Base-by-base conservation (phyloP, 2,329 filamentous ascomycete species). In the Pseudogymnoascus sp. region DNA sequence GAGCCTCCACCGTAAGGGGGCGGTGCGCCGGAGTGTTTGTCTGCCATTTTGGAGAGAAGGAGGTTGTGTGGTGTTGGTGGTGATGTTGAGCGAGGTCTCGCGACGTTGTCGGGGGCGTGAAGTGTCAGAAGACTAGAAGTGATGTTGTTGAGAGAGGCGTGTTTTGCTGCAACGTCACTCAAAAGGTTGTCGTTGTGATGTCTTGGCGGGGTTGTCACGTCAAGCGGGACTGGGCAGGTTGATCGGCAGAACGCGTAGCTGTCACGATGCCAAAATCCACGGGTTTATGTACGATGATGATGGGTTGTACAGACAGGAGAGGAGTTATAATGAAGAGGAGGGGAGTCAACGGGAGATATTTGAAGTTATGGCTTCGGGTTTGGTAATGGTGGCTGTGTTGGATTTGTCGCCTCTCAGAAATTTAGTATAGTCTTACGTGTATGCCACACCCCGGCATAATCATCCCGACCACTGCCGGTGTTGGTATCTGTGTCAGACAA, bases 1-100 rank as follows among this genome's bases (percentile, higher is more conserved):
- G 66, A 66, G 54, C 60, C 60, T 37, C 54, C 54, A 61, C 67
- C 66, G 63, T 66, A 64, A 47, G 67, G 66, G 44, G 64, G 59
- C 40, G 60, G 47, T 9, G 61, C 29, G 7, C 60, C 63, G 2
- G 65, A 62, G 44, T 60, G 37, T 29, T 64, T 58, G 54, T 58
- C 54, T 24, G 54, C 33, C 54, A 58, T 58, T 58, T 36, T 58
- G 31, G 54, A 37, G 54, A 54, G 13, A 7, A 15, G 31, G 6
- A 9, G 5, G 21, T 21, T 13, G 9, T 29, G 33, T 35, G 26
- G 26, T 17, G n/a, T 24, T 8, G 8, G 54, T 3, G 54, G 15
- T 58, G 54, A 21, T 37, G 54, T 7, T 4, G 15, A 24, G 15
- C n/a, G 31, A 36, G n/a, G 10, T 15, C 35, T 36, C 2, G 15